phyloP scores from a whole-genome alignment of 2,329 filamentous ascomycete genomes.

The Sclerotinia borealis region DNA sequence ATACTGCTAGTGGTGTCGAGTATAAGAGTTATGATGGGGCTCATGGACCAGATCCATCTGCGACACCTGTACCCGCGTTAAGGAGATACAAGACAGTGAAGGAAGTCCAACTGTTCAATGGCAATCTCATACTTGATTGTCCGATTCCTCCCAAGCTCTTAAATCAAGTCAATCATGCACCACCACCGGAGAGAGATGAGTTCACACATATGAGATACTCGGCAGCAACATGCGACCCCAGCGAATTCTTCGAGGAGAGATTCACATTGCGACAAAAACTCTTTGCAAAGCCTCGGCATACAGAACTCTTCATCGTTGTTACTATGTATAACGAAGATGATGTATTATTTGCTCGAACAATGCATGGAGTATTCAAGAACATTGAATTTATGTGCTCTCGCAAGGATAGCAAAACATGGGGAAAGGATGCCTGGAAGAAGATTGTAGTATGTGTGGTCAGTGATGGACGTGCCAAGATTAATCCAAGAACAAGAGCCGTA shows the following conservation, averaged over 20 bases:
- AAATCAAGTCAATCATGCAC: slow-evolving; percentile 40
- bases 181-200: slow-evolving; percentile 73
- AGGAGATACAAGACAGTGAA: slow-evolving; percentile 98
- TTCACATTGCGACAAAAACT: slow-evolving; percentile 93
- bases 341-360: slow-evolving; percentile 91
- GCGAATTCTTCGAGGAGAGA: slow-evolving; percentile 81
- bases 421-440: slow-evolving; percentile 96
- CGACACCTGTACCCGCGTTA: slow-evolving; percentile 54
- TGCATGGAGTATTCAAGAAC: slow-evolving; percentile 99
- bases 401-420: slow-evolving; percentile 90
- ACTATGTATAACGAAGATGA: slow-evolving; percentile 99
- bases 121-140: slow-evolving; percentile 94
- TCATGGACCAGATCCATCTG: slow-evolving; percentile 36
- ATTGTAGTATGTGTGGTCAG: slow-evolving; percentile 97
- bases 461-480: slow-evolving; percentile 88
- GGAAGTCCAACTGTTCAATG: slow-evolving; percentile 93
- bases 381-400: slow-evolving; percentile 94
- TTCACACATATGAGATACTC: slow-evolving; percentile 91
- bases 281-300: slow-evolving; percentile 76
- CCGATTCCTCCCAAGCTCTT: slow-evolving; percentile 85
- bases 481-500: slow-evolving; percentile 87
- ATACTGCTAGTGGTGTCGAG: slow-evolving; percentile 35
- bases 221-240: slow-evolving; percentile 90
- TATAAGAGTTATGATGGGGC: slow-evolving; percentile 40
- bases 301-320: slow-evolving; percentile 91